Percentiles rank a stretch among this genome's conserved stretches.
phyloP scores from a whole-genome alignment of 2,329 filamentous ascomycete genomes.

The Scedosporium dehoogii region DNA sequence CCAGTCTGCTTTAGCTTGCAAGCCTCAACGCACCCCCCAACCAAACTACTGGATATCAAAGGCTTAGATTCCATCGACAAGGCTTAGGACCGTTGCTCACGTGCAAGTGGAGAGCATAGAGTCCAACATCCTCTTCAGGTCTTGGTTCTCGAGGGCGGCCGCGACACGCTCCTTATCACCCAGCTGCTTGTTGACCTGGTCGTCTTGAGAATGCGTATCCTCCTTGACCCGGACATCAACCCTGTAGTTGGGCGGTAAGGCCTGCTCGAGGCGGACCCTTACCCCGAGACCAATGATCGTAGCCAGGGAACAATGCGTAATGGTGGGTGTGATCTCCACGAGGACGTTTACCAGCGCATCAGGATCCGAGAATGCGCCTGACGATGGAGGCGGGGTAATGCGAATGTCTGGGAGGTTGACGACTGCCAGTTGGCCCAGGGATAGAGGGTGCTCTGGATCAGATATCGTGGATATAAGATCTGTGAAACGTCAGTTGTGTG shows the following conservation, averaged over 20 bases:
- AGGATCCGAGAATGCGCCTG: conserved; percentile 24
- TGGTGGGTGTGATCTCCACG: conserved; percentile 89
- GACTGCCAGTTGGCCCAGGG: conserved; percentile 84
- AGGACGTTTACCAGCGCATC: conserved; percentile 61
- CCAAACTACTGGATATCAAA: neutral
- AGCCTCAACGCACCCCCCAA: neutral
- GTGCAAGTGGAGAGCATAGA: conserved; percentile 89
- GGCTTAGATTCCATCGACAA: no score
- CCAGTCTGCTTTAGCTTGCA: neutral
- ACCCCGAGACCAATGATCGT: conserved; percentile 94
- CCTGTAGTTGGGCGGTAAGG: conserved; percentile 81
- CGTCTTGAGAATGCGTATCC: conserved; percentile 88
- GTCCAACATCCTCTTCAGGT: conserved; percentile 74
- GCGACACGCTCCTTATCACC: conserved; percentile 95
- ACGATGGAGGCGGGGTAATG: conserved; percentile 37
- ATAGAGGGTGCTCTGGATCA: conserved; percentile 92
- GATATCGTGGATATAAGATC: conserved; percentile 92
- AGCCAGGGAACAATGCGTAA: conserved; percentile 91
- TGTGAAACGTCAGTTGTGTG: conserved; percentile 30
- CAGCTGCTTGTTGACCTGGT: conserved; percentile 94
- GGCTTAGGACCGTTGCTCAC: conserved; percentile 21
- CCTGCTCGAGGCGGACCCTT: conserved; percentile 80
- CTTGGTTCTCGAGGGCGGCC: conserved; percentile 88
- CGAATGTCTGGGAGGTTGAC: conserved; percentile 92
- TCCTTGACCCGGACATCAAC: conserved; percentile 92